Evolutionary conservation across 108 stramenopile species (phyloP).

Genomic region (Skeletonema potamos): DNA sequence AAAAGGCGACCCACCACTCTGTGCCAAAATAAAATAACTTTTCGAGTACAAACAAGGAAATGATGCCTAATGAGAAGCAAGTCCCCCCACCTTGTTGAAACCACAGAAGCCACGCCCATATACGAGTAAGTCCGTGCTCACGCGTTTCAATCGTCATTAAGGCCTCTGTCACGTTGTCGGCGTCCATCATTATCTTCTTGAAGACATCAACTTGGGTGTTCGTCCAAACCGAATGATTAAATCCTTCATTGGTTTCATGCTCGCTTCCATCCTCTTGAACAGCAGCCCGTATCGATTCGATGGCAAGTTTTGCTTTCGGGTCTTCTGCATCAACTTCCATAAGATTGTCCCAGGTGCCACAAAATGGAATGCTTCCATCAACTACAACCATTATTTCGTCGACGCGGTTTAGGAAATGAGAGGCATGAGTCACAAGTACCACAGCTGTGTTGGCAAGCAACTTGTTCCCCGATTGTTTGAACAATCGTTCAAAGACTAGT

Average conservation of each 20-base stretch:
- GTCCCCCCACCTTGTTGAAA: constrained; percentile 77
- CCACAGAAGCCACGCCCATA: constrained; percentile 80
- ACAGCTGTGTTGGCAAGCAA: constrained; percentile 61
- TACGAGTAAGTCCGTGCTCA: constrained; percentile 73
- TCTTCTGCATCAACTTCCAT: constrained; percentile 41
- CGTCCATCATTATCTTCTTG: constrained; percentile 20
- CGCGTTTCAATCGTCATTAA: constrained; percentile 75
- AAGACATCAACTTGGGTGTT: constrained; percentile 4
- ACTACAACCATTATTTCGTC: constrained; percentile 75
- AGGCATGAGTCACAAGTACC: constrained; percentile 89
- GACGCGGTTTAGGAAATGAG: constrained; percentile 77
- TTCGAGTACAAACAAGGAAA: constrained; percentile 68
- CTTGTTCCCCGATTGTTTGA: constrained; percentile 30
- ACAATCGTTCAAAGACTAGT: constrained; percentile 74
- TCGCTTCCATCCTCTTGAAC: constrained; percentile 63
- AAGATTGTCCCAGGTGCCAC: constrained; percentile 78
- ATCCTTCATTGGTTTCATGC: background rate
- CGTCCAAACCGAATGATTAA: constrained; percentile 11
- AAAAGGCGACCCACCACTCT: constrained; percentile 84
- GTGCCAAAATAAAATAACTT: constrained; percentile 72
- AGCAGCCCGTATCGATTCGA: constrained; percentile 70
- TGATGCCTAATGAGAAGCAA: constrained; percentile 45
- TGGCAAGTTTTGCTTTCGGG: constrained; percentile 53
- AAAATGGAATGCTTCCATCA: constrained; percentile 63
- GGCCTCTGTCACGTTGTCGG: constrained; percentile 15